Evolutionary conservation across 805 yeast genomes (phyloP).

Genomic region (Dipodascus albidus): DNA sequence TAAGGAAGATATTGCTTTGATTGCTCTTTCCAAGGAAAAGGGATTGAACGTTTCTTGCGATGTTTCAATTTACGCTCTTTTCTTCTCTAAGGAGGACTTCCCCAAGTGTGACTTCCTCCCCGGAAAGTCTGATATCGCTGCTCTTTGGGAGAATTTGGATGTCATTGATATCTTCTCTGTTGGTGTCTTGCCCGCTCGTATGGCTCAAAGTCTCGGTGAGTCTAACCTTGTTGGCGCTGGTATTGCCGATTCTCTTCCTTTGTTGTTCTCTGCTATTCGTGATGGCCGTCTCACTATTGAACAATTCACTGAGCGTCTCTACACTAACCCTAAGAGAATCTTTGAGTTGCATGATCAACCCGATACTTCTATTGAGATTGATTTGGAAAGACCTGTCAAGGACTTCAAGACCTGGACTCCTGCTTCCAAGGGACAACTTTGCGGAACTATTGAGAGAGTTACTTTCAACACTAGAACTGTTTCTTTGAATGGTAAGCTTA

Average conservation of each 20-base stretch:
- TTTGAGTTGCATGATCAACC: conserved; percentile 70
- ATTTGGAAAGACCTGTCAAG: conserved; percentile 54
- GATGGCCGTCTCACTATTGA: conserved; percentile 60
- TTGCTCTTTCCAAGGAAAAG: conserved; percentile 76
- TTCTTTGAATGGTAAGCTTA: conserved; percentile 70
- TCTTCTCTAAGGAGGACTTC: conserved; percentile 54
- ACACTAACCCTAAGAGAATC: conserved; percentile 70
- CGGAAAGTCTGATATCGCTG: conserved; percentile 65
- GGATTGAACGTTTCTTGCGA: conserved; percentile 81
- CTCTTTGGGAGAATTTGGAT: conserved; percentile 66
- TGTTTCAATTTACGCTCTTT: conserved; percentile 69
- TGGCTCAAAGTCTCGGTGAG: conserved; percentile 56
- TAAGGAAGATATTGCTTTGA: conserved; percentile 71
- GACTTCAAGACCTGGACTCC: conserved; percentile 30
- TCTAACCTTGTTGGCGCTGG: conserved; percentile 63
- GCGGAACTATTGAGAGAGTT: conserved; percentile 86
- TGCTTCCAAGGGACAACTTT: conserved; percentile 36
- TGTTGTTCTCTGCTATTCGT: conserved; percentile 68
- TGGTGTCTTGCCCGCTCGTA: conserved; percentile 64
- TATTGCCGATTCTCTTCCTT: conserved; percentile 68
- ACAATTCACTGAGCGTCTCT: conserved; percentile 62
- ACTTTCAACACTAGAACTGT: conserved; percentile 66
- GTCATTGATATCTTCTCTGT: conserved; percentile 78
- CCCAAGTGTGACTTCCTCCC: conserved; percentile 68
- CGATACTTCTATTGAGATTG: conserved; percentile 69